A percentile compares a stretch with the other conserved stretches of the same genome.
Evolutionary conservation across 2,329 filamentous ascomycete species (phyloP).

Genomic region (Emergomyces africanus): DNA sequence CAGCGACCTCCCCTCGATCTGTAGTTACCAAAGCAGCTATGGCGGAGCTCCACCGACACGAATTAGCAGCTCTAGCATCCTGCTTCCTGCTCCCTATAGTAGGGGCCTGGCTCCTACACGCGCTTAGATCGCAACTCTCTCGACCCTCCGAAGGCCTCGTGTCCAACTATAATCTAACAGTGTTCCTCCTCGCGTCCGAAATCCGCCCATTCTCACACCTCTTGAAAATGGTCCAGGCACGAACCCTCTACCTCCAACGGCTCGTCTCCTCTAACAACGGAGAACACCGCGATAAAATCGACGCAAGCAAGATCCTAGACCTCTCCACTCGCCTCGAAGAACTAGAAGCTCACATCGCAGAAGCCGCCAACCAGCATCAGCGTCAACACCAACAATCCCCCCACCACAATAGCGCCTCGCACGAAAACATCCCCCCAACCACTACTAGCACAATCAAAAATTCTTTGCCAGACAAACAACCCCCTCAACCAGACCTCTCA

Average conservation of each 20-base stretch:
- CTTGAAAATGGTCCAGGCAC: slow-evolving; percentile 63
- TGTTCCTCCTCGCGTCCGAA: slow-evolving; percentile 81
- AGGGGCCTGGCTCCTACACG: slow-evolving; percentile 73
- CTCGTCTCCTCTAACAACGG: slow-evolving; percentile 37
- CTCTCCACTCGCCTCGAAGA: slow-evolving; percentile 55
- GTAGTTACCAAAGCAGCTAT: slow-evolving; percentile 30
- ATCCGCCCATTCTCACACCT: slow-evolving; percentile 71
- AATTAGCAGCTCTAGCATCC: slow-evolving; percentile 58
- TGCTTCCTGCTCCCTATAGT: slow-evolving; percentile 69
- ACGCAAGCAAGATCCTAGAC: slow-evolving; percentile 35
- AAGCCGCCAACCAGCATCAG: slow-evolving; percentile 18
- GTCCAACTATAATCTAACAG: slow-evolving; percentile 82
- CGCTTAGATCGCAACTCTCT: slow-evolving; percentile 67
- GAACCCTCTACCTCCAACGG: slow-evolving; percentile 70
- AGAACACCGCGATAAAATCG: slow-evolving; percentile 21
- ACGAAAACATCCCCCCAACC: slow-evolving; percentile 31
- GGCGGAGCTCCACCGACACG: slow-evolving; percentile 58
- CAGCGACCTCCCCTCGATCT: slow-evolving; percentile 5
- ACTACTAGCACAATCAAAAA: slow-evolving; percentile 18
- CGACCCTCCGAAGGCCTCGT: slow-evolving; percentile 75
- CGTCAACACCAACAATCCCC: slow-evolving; percentile 23
- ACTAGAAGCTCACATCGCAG: slow-evolving; percentile 48
- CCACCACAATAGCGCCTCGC: neutral
- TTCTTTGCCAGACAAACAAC: slow-evolving; percentile 36
- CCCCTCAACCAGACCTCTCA: slow-evolving; percentile 70